Evolutionary conservation across 495 filamentous ascomycete genomes (phyloP).

Genomic region (Neurospora sp.): DNA sequence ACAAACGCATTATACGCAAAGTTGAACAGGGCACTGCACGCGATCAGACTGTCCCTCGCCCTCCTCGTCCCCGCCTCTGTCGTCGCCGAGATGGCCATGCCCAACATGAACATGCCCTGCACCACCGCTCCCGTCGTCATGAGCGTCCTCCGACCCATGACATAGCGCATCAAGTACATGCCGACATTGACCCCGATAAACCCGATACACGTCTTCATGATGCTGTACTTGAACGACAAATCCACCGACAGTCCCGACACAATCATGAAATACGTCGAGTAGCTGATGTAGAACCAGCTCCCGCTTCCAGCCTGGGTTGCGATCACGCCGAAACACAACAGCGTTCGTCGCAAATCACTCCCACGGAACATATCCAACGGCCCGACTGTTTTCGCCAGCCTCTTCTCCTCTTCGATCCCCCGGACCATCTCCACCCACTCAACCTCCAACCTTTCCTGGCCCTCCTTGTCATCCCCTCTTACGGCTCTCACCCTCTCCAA

Average conservation of each 20-base stretch:
- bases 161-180: slow-evolving; percentile 29
- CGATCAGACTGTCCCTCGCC: slow-evolving; percentile 19
- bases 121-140: slow-evolving; percentile 24
- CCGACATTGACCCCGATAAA: slow-evolving; percentile 30
- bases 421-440: slow-evolving; percentile 32
- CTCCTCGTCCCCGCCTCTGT: slow-evolving; percentile 18
- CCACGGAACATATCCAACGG: slow-evolving; percentile 28
- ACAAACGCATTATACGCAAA: slow-evolving; percentile 14
- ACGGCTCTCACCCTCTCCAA: slow-evolving; percentile 23
- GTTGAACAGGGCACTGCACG: slow-evolving; percentile 13
- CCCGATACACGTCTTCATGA: slow-evolving; percentile 30
- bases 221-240: slow-evolving; percentile 29
- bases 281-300: slow-evolving; percentile 33
- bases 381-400: slow-evolving; percentile 18
- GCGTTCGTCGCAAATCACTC: slow-evolving; percentile 27
- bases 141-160: slow-evolving; percentile 24
- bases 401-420: slow-evolving; percentile 29
- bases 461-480: slow-evolving; percentile 13
- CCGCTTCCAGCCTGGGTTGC: slow-evolving; percentile 25
- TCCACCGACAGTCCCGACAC: slow-evolving; percentile 26
- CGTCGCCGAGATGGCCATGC: slow-evolving; percentile 25
- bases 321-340: slow-evolving; percentile 29
- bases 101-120: slow-evolving; percentile 28
- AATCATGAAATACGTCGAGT: slow-evolving; percentile 32
- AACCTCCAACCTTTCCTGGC: slow-evolving; percentile 27